phyloP scores from a whole-genome alignment of 2,329 filamentous ascomycete genomes.

The Penicillium sp. region DNA sequence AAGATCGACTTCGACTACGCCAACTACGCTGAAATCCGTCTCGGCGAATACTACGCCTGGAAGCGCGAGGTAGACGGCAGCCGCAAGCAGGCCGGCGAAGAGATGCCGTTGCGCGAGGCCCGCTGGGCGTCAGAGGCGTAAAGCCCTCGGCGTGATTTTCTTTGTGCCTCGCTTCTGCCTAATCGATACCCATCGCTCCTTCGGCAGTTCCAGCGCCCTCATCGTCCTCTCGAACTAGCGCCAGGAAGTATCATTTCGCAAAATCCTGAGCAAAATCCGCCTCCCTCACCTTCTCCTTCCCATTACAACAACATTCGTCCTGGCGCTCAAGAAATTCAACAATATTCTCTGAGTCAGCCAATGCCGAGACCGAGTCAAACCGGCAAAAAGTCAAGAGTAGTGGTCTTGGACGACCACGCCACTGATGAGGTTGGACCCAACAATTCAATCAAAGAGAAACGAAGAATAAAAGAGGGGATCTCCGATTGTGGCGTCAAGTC shows the following conservation, averaged over 20 bases:
- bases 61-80: conserved; percentile 68
- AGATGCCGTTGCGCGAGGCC: conserved; percentile 70
- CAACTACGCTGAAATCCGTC: conserved; percentile 76
- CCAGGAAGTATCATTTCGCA: not conserved
- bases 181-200: not conserved
- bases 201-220: not conserved
- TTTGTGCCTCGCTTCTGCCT: not conserved
- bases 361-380: not conserved
- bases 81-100: conserved; percentile 52
- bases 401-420: conserved; percentile 6
- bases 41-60: conserved; percentile 93
- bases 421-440: not conserved
- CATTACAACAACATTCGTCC: not conserved
- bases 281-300: not conserved
- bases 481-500: not conserved
- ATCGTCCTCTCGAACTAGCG: not conserved
- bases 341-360: conserved; percentile 3
- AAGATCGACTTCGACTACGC: conserved; percentile 97
- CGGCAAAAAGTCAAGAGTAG: not conserved
- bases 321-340: conserved; percentile 11
- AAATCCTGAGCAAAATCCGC: not conserved
- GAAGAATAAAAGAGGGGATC: not conserved
- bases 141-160: not conserved
- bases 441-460: not conserved
- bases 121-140: conserved; percentile 66